These are phyloP conservation scores for Antrodiella citrinella DNA, from an alignment of 768 basidiomycete genomes.

Conservation along the genomic window DNA sequence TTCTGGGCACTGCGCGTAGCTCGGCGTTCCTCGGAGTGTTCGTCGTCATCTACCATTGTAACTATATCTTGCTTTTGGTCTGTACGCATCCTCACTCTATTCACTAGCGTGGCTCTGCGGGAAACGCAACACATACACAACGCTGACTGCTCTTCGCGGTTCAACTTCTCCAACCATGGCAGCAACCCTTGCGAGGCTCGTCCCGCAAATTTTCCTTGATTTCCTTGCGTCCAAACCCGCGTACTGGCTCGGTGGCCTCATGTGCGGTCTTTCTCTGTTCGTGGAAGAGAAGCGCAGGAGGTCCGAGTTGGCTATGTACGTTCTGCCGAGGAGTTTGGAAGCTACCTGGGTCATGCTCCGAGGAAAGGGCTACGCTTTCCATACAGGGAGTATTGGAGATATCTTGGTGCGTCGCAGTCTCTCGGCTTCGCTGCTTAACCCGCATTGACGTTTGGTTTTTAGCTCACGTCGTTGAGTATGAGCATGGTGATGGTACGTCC, in stretches of 20 bases:
- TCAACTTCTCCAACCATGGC: constrained; percentile 23
- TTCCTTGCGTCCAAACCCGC: constrained; percentile 59
- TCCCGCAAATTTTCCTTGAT: constrained; percentile 35
- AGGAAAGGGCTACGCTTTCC: not conserved
- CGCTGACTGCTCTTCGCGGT: constrained; percentile 14
- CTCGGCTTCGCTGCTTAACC: too few relatives aligned
- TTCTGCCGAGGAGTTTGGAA: constrained; percentile 81
- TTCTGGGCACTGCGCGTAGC: constrained; percentile 69
- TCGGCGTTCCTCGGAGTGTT: constrained; percentile 82
- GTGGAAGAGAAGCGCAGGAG: constrained; percentile 81
- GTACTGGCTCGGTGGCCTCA: constrained; percentile 67
- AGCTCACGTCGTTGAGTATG: constrained; percentile 72
- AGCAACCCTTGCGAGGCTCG: constrained; percentile 18
- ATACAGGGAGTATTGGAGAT: not conserved
- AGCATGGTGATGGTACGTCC: constrained; percentile 79
- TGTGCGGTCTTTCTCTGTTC: constrained; percentile 69
- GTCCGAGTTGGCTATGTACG: constrained; percentile 86
- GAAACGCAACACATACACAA: constrained; percentile 40
- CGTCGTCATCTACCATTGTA: constrained; percentile 74
- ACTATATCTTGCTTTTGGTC: constrained; percentile 14
- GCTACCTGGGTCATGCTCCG: constrained; percentile 72
- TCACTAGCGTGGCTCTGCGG: constrained; percentile 54
- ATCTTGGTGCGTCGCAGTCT: not conserved
- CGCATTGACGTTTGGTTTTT: too few relatives aligned
- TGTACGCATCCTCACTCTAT: not conserved